Conservation (phyloP, 2,329 filamentous ascomycete species). For the Curvularia sp. region DNA sequence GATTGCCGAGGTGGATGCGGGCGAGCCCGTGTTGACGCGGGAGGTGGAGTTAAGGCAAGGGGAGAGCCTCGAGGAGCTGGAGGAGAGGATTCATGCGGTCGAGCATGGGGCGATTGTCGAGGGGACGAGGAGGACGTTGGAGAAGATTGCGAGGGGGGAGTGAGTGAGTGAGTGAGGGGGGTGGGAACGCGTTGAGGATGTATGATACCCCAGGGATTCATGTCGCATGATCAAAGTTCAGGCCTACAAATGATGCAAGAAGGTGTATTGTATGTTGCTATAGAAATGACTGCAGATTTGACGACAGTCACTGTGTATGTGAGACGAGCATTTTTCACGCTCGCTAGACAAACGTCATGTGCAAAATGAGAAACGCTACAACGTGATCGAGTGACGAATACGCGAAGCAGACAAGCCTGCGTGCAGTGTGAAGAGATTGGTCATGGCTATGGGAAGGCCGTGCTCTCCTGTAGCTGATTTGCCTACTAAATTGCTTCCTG, state of each 20-base stretch:
- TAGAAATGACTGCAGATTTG: not conserved
- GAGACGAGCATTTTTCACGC: not conserved
- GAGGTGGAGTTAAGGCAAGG: constrained; percentile 70
- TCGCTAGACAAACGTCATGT: too few species aligned
- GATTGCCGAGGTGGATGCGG: constrained; percentile 76
- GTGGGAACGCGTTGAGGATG: not conserved
- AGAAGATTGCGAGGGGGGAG: constrained; percentile 39
- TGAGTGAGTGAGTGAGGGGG: not conserved
- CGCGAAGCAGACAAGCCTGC: too few species aligned
- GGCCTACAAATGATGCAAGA: not conserved
- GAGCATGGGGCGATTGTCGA: constrained; percentile 84
- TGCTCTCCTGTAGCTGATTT: too few species aligned
- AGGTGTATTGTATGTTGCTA: not conserved
- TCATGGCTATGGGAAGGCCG: too few species aligned
- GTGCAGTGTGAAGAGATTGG: too few species aligned
- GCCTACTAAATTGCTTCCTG: too few species aligned
- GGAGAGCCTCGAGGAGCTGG: constrained; percentile 67
- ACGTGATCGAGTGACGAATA: too few species aligned
- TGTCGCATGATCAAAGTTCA: not conserved
- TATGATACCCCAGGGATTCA: constrained; percentile 16
- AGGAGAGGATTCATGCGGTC: constrained; percentile 74
- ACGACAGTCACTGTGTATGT: not conserved
- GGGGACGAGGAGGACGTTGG: constrained; percentile 65
- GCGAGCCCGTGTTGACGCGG: constrained; percentile 72
- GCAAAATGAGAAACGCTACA: too few species aligned